These are phyloP conservation scores for Coffea humblotiana DNA, from an alignment of 305 asterid genomes.

Conservation along the genomic window DNA sequence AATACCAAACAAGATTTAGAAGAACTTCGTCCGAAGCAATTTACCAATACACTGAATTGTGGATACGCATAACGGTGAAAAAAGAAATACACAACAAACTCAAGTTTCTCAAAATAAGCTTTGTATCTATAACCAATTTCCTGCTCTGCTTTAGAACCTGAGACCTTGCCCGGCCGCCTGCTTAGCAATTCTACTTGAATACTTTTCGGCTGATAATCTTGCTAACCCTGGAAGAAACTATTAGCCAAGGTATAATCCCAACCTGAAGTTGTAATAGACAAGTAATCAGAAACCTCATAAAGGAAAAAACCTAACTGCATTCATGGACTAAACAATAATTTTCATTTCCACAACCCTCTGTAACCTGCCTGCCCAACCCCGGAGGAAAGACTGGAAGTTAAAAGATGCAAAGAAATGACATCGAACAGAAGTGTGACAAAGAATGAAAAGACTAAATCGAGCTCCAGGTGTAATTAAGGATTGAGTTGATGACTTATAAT, in stretches of 20 bases:
- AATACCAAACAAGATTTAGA: neutral
- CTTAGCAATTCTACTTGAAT: constrained; percentile 26
- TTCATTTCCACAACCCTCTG: neutral
- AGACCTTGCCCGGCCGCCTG: neutral
- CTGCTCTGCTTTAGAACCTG: neutral
- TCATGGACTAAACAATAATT: neutral
- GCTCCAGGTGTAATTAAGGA: neutral
- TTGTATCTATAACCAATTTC: neutral
- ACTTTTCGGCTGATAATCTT: constrained; percentile 61
- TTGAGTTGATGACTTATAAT: neutral
- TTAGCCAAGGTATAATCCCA: constrained; percentile 85
- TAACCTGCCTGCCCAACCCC: neutral
- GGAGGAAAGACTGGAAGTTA: neutral
- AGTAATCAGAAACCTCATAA: constrained; percentile 12
- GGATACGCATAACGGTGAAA: neutral
- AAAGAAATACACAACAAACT: neutral
- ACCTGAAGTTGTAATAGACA: constrained; percentile 49
- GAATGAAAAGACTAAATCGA: neutral
- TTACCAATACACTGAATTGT: too few species aligned
- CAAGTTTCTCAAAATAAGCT: neutral
- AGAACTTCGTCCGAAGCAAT: neutral
- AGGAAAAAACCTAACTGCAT: constrained; percentile 1
- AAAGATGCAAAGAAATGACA: neutral
- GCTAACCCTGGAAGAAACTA: constrained; percentile 71
- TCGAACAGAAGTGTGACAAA: neutral